Evolutionary conservation across 2,329 filamentous ascomycete species (phyloP), one percentile per base, ranked within the genome.

Genomic region (Lizonia empirigonia): DNA sequence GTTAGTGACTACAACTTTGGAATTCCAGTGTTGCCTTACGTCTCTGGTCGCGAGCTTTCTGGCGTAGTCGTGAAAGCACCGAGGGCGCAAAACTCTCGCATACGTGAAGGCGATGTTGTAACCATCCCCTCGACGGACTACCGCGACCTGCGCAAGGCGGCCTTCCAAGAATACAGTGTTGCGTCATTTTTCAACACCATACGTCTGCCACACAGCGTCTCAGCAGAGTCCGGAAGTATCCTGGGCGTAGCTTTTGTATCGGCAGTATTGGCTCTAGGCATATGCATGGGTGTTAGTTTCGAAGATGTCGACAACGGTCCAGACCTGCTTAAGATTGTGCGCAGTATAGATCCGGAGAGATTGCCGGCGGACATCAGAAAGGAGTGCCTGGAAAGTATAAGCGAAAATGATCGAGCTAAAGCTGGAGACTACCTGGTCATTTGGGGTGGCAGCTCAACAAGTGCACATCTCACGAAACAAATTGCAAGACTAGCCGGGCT

Each of bases 41-140:
- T 90, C 22, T 84, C 86, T 22, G 87, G 87, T 1, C 80, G 87
- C 27, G 88, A 91, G 61, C 75, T 88, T n/a, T 82, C 85, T 2
- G 88, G 88, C 9, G 78, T 79, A 10, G 80, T 91, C 4, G 79
- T 87, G 6, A 75, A 78, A 56, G 73, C 71, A 44, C 74, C 67
- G 24, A 64, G 69, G 45, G 64, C 65, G 18, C 13, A 24, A 9
- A 65, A 68, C 16, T 79, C 78, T 2, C 79, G 85, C 39, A 74
- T 89, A 18, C 76, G 77, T 42, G 29, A 59, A 26, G 65, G 65
- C 22, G 65, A 68, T 26, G 15, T 65, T 26, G 75, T 78, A 8
- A 79, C 88, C 26, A 82, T 83, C n/a, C 85, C 88, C 12, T 89
- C 86, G 0, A 90, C 87, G 23, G 87, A 90, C 72, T 90, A 90